Evolutionary conservation across 164 flowering plant genomes (phyloP).

Genomic region (Nymphaea colorata): DNA sequence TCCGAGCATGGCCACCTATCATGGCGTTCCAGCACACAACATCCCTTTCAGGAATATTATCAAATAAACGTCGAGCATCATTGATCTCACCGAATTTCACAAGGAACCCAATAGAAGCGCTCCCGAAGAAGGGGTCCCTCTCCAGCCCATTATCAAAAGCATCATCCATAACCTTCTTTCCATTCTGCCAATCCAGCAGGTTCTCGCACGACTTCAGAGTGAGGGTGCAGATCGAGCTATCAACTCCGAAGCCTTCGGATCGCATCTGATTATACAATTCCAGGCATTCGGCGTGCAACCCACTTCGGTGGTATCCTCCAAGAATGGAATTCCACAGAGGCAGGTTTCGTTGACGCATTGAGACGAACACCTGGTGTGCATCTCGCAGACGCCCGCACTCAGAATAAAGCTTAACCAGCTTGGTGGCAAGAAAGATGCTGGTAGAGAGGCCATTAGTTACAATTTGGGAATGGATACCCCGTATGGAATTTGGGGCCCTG

Average conservation of each 20-base stretch:
- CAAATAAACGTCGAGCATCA: constrained; percentile 20
- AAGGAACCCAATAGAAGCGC: constrained; percentile 23
- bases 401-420: constrained; percentile 15
- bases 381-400: constrained; percentile 13
- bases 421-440: constrained; percentile 16
- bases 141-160: constrained; percentile 14
- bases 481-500: constrained; percentile 9
- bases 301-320: constrained; percentile 19
- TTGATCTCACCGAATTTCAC: constrained; percentile 18
- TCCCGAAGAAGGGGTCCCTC: constrained; percentile 21
- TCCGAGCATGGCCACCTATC: constrained; percentile 27
- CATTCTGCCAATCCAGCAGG: constrained; percentile 17
- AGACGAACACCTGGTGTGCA: constrained; percentile 24
- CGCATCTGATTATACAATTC: constrained; percentile 20
- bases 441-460: constrained; percentile 6
- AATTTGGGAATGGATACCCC: constrained; percentile 22
- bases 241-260: constrained; percentile 9
- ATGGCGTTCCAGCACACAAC: constrained; percentile 45
- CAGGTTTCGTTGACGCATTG: constrained; percentile 11
- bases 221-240: constrained; percentile 21
- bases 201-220: constrained; percentile 31
- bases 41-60: constrained; percentile 17
- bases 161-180: constrained; percentile 16
- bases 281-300: constrained; percentile 12
- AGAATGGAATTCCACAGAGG: constrained; percentile 26